Evolutionary conservation across 2,329 filamentous ascomycete species (phyloP).

Genomic region (Colletotrichum destructivum): DNA sequence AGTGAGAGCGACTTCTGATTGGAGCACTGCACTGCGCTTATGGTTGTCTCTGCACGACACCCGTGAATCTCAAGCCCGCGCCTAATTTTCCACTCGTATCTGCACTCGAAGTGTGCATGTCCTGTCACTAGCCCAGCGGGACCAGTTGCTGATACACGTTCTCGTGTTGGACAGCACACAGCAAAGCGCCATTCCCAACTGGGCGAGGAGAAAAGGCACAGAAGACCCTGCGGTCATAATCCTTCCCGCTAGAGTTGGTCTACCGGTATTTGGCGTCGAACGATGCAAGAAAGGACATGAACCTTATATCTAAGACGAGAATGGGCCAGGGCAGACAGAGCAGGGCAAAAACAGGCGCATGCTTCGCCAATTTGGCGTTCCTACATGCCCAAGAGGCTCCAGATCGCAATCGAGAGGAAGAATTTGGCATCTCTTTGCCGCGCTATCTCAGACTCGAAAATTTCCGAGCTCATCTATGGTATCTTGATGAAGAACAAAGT

Average conservation of each 20-base stretch:
- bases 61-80: slow-evolving; percentile 1
- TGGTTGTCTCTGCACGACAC: slow-evolving; percentile 14
- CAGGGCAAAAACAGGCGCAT: no score
- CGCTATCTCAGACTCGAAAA: neutral
- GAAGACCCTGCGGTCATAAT: neutral
- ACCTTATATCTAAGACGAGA: no score
- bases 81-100: slow-evolving; percentile 1
- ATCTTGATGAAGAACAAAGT: slow-evolving; percentile 31
- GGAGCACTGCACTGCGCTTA: slow-evolving; percentile 17
- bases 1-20: slow-evolving; percentile 17
- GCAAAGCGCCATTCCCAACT: slow-evolving; percentile 10
- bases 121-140: neutral
- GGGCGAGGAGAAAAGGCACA: slow-evolving; percentile 2
- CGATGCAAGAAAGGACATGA: neutral
- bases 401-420: neutral
- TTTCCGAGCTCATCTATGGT: slow-evolving; percentile 36
- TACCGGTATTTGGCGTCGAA: neutral
- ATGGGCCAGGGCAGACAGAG: no score
- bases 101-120: slow-evolving; percentile 2
- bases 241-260: neutral
- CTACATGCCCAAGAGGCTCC: no score
- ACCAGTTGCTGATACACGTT: neutral
- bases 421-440: neutral
- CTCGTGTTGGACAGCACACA: neutral
- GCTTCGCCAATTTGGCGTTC: no score